These are phyloP conservation scores for Claviceps cyperi DNA, from an alignment of 2,329 filamentous ascomycete species.

Conservation along the genomic window DNA sequence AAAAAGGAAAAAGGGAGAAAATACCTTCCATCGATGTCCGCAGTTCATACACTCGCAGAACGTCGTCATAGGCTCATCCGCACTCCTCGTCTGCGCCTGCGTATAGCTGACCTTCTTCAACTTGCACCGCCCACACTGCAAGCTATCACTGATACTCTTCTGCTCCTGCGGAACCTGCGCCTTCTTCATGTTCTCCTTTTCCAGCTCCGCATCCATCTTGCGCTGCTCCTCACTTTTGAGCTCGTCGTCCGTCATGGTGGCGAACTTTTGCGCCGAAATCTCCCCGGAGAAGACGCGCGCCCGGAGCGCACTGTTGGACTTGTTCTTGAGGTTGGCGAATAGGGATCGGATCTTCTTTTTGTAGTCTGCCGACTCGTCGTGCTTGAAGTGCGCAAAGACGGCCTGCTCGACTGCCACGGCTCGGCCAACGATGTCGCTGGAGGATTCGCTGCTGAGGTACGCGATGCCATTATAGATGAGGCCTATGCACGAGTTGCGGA, in stretches of 20 bases:
- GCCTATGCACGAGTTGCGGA: conserved; percentile 74
- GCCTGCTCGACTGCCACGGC: conserved; percentile 74
- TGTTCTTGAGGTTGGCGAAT: conserved; percentile 90
- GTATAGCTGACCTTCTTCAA: conserved; percentile 91
- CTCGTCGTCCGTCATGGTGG: conserved; percentile 78
- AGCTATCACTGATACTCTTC: conserved; percentile 75
- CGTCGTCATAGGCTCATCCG: conserved; percentile 83
- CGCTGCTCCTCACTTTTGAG: conserved; percentile 77
- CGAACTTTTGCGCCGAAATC: conserved; percentile 59
- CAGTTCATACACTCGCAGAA: conserved; percentile 60
- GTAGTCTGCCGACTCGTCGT: conserved; percentile 57
- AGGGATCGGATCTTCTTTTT: conserved; percentile 80
- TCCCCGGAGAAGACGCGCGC: conserved; percentile 60
- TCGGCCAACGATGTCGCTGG: conserved; percentile 56
- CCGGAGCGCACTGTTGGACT: conserved; percentile 67
- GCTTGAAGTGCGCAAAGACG: conserved; percentile 54
- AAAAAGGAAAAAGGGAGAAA: conserved; percentile 10
- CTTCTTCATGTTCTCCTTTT: conserved; percentile 92
- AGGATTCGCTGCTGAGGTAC: conserved; percentile 53
- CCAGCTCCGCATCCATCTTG: conserved; percentile 58
- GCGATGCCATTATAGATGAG: conserved; percentile 86
- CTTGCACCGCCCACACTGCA: conserved; percentile 84
- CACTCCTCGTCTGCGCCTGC: conserved; percentile 87
- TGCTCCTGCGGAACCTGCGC: conserved; percentile 88
- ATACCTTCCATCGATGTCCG: conserved; percentile 59